phyloP scores from a whole-genome alignment of 768 basidiomycete species.

The Pholiota microspora region DNA sequence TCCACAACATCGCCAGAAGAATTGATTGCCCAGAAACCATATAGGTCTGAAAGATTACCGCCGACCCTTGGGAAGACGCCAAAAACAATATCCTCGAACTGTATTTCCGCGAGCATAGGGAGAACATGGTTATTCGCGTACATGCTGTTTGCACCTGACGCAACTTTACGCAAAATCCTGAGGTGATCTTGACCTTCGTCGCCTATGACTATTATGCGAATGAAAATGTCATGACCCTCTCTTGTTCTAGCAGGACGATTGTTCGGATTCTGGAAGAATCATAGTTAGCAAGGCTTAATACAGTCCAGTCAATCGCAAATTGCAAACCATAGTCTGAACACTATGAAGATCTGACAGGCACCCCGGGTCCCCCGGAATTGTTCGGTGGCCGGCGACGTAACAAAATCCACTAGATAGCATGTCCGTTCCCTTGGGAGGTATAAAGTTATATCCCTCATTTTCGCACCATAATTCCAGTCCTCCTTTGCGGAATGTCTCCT shows the following conservation, averaged over 20 bases:
- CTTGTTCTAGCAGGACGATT: conserved; percentile 9
- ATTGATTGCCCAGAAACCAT: conserved; percentile 24
- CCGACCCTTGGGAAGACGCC: conserved; percentile 26
- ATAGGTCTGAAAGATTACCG: conserved; percentile 5
- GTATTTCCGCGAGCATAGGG: conserved; percentile 24
- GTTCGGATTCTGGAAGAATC: neutral
- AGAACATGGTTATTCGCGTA: conserved; percentile 24
- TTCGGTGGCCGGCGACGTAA: neutral
- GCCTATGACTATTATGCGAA: conserved; percentile 13
- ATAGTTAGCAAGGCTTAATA: too few species aligned
- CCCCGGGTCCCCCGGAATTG: too few species aligned
- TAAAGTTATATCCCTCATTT: too few species aligned
- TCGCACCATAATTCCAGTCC: neutral
- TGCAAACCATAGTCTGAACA: too few species aligned
- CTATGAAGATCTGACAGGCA: too few species aligned
- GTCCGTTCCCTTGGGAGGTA: too few species aligned
- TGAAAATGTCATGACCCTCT: conserved; percentile 17
- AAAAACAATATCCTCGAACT: conserved; percentile 26
- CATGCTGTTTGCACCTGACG: conserved; percentile 12
- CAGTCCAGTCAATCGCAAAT: too few species aligned
- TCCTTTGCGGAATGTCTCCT: neutral
- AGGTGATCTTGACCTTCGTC: conserved; percentile 22
- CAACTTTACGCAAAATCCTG: conserved; percentile 20
- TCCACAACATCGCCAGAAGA: conserved; percentile 28
- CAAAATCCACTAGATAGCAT: too few species aligned